Evolutionary conservation across 225 moss, liverwort and hornwort genomes (phyloP).

Genomic region (Thuidium tamariscinum): DNA sequence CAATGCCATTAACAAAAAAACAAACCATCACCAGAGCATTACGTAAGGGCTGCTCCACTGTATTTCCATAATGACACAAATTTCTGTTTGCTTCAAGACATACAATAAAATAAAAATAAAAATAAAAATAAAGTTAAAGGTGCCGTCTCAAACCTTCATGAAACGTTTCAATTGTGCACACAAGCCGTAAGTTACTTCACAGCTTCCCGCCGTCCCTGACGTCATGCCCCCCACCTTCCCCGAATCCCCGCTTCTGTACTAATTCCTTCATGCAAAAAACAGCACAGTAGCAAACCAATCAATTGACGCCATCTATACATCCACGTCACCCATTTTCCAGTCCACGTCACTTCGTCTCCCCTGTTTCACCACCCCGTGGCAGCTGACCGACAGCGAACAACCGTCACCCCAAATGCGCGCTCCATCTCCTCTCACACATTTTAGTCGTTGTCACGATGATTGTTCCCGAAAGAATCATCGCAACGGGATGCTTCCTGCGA

Average conservation of each 20-base stretch:
- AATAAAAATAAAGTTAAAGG: too few species aligned
- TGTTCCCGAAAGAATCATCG: not conserved
- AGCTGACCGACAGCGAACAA: too few species aligned
- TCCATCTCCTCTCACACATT: not conserved
- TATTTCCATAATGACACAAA: not conserved
- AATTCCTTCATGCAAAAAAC: not conserved
- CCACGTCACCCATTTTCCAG: not conserved
- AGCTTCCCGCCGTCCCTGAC: not conserved
- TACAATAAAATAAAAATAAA: too few species aligned
- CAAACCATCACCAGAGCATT: not conserved
- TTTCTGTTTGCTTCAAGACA: too few species aligned
- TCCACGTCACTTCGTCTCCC: not conserved
- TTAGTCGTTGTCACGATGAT: not conserved
- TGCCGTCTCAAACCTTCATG: not conserved
- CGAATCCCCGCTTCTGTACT: too few species aligned
- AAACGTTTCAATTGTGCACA: not conserved
- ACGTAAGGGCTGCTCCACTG: not conserved
- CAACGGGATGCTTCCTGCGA: not conserved
- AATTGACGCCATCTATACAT: not conserved
- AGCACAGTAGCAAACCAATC: not conserved
- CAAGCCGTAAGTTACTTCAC: not conserved
- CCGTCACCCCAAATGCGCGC: not conserved
- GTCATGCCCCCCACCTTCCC: not conserved
- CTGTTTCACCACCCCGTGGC: not conserved
- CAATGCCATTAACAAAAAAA: not conserved